Percentiles rank a stretch among this genome's conserved stretches.
Conservation (phyloP, 2,329 filamentous ascomycete genomes). For the Aspergillus sp. region DNA sequence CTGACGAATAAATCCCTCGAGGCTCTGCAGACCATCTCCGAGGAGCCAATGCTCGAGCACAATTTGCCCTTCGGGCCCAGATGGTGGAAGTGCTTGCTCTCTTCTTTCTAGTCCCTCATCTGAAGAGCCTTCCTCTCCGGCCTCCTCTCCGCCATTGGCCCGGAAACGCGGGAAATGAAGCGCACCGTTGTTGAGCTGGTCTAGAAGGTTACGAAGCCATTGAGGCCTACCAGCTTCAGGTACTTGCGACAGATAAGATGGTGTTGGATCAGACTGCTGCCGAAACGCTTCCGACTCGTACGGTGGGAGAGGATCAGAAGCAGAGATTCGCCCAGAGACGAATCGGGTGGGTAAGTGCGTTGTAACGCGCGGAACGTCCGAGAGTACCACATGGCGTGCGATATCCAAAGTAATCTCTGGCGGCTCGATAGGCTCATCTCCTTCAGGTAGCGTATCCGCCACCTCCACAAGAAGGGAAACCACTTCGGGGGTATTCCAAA, state of each 20-base stretch:
- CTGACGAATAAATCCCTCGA: constrained; percentile 37
- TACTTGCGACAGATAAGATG: constrained; percentile 30
- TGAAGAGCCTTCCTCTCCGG: constrained; percentile 11
- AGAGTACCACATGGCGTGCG: constrained; percentile 75
- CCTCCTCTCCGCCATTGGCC: constrained; percentile 19
- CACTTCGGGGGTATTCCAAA: constrained; percentile 80
- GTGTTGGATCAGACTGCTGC: constrained; percentile 35
- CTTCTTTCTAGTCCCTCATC: constrained; percentile 14
- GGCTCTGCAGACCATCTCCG: constrained; percentile 31
- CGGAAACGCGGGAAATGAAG: constrained; percentile 26
- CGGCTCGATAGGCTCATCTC: constrained; percentile 45
- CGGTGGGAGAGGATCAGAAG: constrained; percentile 82
- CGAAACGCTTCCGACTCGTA: constrained; percentile 44
- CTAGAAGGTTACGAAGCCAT: constrained; percentile 38
- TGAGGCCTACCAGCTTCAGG: constrained; percentile 34
- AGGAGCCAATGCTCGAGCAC: constrained; percentile 35
- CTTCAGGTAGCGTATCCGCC: constrained; percentile 54
- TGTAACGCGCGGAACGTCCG: constrained; percentile 71
- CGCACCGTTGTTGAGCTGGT: constrained; percentile 35
- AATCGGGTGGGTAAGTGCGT: constrained; percentile 65
- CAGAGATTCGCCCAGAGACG: constrained; percentile 65
- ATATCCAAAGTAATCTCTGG: constrained; percentile 55
- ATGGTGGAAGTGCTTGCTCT: constrained; percentile 18
- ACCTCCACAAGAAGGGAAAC: constrained; percentile 68
- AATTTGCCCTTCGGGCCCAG: constrained; percentile 27